Evolutionary conservation across 2,329 filamentous ascomycete species (phyloP), one percentile per base, ranked within the genome.

Genomic region (Aureobasidium subglaciale): DNA sequence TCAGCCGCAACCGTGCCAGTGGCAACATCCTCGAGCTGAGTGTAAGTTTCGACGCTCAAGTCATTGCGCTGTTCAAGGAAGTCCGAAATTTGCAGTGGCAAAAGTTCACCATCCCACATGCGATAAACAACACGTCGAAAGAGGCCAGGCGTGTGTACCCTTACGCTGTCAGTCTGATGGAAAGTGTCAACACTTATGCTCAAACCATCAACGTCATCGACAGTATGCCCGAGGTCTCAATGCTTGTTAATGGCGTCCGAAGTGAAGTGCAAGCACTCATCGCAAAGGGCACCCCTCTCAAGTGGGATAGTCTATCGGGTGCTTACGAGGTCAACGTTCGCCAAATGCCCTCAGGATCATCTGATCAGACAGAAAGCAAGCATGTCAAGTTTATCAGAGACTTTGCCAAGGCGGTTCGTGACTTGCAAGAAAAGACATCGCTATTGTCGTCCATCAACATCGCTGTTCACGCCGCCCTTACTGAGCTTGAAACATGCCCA

Each of bases 131-230:
- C 60, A 90, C 96, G 54, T 95, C 95, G 1, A 99, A 97, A 71
- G 93, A 99, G 69, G 95, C 93, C n/a, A 96, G 96, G 73, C 84
- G 93, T 53, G 93, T 99, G 4, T 99, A 99, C 64, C 93, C 93
- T 0, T 99, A 95, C 66, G 93, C 95, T 22, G 91, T 99, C 61
- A 97, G 91, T 67, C 75, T 99, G 62, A 99, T 99, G 90, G 93
- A 99, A 73, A 97, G 90, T 65, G 90, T 97, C n/a, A 83, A 91
- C 57, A 97, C 90, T 0, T 86, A 95, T 60, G 82, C 90, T 2
- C 92, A 97, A 71, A 96, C 90, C 0, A 86, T 87, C 63, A 85
- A 90, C 27, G 84, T 88, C 49, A 95, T 99, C 58, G 78, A 83
- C 16, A 83, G 87, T 55, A 92, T 99, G 88, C 82, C 85, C 10